phyloP scores from a whole-genome alignment of 164 flowering plant genomes.

The Taxillus chinensis region DNA sequence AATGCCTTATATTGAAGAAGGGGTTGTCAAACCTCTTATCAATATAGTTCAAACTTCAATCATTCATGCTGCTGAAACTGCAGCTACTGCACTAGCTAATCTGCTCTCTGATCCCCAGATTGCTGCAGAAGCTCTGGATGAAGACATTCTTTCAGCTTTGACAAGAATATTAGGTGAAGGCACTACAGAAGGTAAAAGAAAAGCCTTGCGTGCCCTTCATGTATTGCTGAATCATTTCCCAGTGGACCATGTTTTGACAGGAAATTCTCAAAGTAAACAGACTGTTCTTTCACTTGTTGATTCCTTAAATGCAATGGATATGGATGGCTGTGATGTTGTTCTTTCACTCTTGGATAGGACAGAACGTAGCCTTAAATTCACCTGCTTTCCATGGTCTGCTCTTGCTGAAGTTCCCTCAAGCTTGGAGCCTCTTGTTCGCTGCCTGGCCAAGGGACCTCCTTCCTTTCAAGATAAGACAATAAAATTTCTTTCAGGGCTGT shows the following conservation, averaged over 20 bases:
- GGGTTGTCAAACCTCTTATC: constrained; percentile 68
- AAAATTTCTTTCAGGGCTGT: constrained; percentile 67
- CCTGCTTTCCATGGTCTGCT: constrained; percentile 48
- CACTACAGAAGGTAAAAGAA: constrained; percentile 64
- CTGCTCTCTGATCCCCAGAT: constrained; percentile 67
- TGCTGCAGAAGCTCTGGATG: constrained; percentile 74
- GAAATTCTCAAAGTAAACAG: constrained; percentile 57
- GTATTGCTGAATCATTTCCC: constrained; percentile 70
- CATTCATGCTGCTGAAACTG: constrained; percentile 75
- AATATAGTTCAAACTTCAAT: constrained; percentile 77
- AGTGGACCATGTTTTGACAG: constrained; percentile 58
- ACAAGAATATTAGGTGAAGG: constrained; percentile 74
- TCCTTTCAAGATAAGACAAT: constrained; percentile 68
- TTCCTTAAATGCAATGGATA: constrained; percentile 48
- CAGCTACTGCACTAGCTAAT: constrained; percentile 82
- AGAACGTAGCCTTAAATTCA: constrained; percentile 38
- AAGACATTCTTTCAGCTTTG: constrained; percentile 76
- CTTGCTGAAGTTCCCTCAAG: constrained; percentile 62
- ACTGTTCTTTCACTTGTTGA: constrained; percentile 55
- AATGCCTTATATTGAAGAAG: constrained; percentile 61
- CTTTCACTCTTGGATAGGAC: constrained; percentile 57
- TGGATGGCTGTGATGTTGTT: constrained; percentile 46
- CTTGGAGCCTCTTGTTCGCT: constrained; percentile 48
- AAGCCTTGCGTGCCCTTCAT: constrained; percentile 71
- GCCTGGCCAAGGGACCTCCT: constrained; percentile 64